Conservation (phyloP, 176 grass and related monocot species). For the Triticum turgidum region DNA sequence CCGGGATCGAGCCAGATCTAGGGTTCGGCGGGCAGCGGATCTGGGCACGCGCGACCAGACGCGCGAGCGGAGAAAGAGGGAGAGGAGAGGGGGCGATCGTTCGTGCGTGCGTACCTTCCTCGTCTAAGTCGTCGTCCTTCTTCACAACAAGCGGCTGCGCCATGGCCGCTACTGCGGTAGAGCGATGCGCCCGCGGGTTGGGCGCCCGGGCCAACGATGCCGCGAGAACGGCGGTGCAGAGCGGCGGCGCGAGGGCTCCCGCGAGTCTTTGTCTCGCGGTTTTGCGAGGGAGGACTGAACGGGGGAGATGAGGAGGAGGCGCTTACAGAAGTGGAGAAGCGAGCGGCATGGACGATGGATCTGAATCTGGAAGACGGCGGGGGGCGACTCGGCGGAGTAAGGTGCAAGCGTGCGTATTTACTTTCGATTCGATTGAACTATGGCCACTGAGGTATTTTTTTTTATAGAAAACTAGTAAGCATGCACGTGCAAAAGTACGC, state of each 20-base stretch:
- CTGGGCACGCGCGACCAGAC: background rate
- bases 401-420: background rate
- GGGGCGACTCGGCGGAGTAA: too few species aligned
- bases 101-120: conserved; percentile 63
- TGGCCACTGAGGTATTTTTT: background rate
- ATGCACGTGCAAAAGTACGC: too few species aligned
- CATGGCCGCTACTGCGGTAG: conserved; percentile 51
- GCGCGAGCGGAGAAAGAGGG: background rate
- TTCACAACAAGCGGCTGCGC: conserved; percentile 84
- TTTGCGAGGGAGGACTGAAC: background rate
- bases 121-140: conserved; percentile 97
- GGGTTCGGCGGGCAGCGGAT: conserved; percentile 6
- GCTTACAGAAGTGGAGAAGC: conserved; percentile 25
- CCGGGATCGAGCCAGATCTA: conserved; percentile 21
- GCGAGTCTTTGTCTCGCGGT: conserved; percentile 3
- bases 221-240: background rate
- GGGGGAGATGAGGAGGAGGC: background rate
- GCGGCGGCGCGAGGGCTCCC: background rate
- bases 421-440: background rate
- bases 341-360: conserved; percentile 43
- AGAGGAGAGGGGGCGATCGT: background rate
- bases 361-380: conserved; percentile 35
- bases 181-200: background rate
- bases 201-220: background rate
- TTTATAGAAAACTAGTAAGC: too few species aligned